Conservation (phyloP, 2,329 filamentous ascomycete species). For the Penicillium sp. region DNA sequence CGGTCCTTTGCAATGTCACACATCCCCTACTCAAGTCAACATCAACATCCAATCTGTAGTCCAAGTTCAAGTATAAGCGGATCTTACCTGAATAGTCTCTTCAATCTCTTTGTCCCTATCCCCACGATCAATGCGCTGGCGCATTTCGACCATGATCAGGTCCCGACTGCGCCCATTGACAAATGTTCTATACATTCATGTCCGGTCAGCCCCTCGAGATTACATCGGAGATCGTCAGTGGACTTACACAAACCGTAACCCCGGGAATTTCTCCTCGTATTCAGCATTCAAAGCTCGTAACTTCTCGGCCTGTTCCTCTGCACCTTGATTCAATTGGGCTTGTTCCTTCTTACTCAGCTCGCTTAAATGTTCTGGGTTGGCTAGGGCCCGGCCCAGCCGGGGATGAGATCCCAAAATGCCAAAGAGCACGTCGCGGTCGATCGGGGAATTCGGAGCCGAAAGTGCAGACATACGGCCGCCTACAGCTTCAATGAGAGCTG, state of each 20-base stretch:
- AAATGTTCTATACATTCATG: constrained; percentile 58
- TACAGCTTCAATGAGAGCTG: constrained; percentile 64
- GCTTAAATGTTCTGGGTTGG: constrained; percentile 59
- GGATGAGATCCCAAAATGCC: constrained; percentile 77
- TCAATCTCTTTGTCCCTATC: constrained; percentile 64
- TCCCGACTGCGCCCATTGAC: constrained; percentile 74
- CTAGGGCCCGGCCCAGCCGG: constrained; percentile 62
- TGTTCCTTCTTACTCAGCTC: constrained; percentile 78
- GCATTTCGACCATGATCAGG: constrained; percentile 80
- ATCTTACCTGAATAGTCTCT: constrained; percentile 67
- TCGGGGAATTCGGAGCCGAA: constrained; percentile 48
- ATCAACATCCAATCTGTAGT: neutral
- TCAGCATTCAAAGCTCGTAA: constrained; percentile 65
- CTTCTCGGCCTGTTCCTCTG: constrained; percentile 46
- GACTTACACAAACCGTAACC: constrained; percentile 68
- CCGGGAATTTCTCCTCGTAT: constrained; percentile 78
- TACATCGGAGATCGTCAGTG: neutral
- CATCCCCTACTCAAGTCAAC: constrained; percentile 64
- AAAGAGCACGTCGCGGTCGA: constrained; percentile 58
- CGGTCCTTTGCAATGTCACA: constrained; percentile 83
- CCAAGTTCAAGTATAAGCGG: neutral
- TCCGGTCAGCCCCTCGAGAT: constrained; percentile 3
- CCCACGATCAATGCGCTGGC: constrained; percentile 63
- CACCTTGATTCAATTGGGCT: constrained; percentile 62
- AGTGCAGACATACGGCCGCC: constrained; percentile 61